Conservation (phyloP, 352 stramenopile genomes). For the Pythium insidiosum region DNA sequence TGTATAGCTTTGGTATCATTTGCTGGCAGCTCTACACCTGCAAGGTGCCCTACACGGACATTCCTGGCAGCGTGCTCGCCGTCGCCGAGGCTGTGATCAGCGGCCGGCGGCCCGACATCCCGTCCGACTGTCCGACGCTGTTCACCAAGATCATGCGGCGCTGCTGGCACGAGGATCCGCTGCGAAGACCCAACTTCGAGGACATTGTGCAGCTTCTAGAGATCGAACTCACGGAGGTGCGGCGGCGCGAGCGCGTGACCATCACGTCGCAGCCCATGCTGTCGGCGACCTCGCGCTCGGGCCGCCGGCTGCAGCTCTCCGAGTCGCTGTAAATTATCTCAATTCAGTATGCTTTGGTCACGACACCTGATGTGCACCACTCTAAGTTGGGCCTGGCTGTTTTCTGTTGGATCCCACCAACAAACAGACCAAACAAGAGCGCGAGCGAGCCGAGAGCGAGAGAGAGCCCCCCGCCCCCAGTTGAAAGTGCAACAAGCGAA, state of each 20-base stretch:
- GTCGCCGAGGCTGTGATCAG: conserved; percentile 65
- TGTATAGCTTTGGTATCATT: conserved; percentile 83
- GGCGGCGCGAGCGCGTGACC: no score
- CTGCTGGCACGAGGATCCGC: conserved; percentile 65
- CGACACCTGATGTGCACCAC: no score
- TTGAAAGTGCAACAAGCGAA: background rate
- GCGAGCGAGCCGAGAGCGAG: no score
- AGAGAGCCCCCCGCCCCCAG: no score
- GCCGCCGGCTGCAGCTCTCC: conserved; percentile 7
- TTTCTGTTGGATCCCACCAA: no score
- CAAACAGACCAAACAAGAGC: no score
- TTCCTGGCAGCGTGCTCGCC: conserved; percentile 67
- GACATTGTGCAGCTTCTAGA: conserved; percentile 74
- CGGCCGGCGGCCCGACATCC: conserved; percentile 56
- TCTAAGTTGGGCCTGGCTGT: no score
- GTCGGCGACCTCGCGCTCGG: no score
- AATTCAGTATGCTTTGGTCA: no score
- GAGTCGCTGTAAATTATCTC: no score
- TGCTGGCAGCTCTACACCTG: conserved; percentile 80
- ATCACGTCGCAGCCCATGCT: no score
- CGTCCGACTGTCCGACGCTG: conserved; percentile 40
- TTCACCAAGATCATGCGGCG: conserved; percentile 81
- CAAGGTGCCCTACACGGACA: conserved; percentile 60
- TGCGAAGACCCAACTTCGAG: conserved; percentile 63
- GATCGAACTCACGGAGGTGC: conserved; percentile 53